A percentile compares a stretch with the other conserved stretches of the same genome.
Conservation (phyloP, 306 rosid genomes). For the Pueraria montana region DNA sequence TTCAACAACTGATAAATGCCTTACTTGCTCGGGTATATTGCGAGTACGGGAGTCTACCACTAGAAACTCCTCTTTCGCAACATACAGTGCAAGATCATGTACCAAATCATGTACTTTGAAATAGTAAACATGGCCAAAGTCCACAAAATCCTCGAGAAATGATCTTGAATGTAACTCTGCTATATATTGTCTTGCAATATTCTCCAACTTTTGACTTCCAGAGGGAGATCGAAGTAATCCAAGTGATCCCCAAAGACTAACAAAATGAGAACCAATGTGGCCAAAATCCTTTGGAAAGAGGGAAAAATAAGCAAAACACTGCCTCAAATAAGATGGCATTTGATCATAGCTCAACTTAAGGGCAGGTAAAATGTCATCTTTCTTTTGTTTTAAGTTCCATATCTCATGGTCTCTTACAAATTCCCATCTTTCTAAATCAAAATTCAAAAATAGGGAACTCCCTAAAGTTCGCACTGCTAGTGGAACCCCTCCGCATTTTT, state of each 20-base stretch:
- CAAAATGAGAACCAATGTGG: too few species aligned
- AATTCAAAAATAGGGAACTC: not conserved
- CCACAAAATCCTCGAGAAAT: conserved; percentile 8
- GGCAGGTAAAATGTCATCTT: conserved; percentile 16
- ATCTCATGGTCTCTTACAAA: conserved; percentile 6
- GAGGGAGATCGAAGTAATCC: not conserved
- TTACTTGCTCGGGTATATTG: not conserved
- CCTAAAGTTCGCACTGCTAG: conserved; percentile 11
- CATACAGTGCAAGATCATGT: conserved; percentile 15
- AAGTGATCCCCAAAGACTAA: not conserved
- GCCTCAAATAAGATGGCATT: conserved; percentile 33
- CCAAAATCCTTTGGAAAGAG: conserved; percentile 8
- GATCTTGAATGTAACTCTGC: conserved; percentile 25
- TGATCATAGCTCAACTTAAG: conserved; percentile 34
- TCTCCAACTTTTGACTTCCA: not conserved
- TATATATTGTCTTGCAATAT: not conserved
- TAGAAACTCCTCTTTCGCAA: conserved; percentile 18
- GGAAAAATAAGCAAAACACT: conserved; percentile 12
- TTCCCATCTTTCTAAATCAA: not conserved
- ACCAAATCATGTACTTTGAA: conserved; percentile 39
- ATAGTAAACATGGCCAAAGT: not conserved
- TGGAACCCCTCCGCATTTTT: conserved; percentile 28
- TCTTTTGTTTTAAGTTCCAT: conserved; percentile 1
- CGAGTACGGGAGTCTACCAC: not conserved
- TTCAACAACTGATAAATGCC: conserved; percentile 22